phyloP scores from a whole-genome alignment of 495 filamentous ascomycete genomes.

The Pseudomonodictys pantanalensis region DNA sequence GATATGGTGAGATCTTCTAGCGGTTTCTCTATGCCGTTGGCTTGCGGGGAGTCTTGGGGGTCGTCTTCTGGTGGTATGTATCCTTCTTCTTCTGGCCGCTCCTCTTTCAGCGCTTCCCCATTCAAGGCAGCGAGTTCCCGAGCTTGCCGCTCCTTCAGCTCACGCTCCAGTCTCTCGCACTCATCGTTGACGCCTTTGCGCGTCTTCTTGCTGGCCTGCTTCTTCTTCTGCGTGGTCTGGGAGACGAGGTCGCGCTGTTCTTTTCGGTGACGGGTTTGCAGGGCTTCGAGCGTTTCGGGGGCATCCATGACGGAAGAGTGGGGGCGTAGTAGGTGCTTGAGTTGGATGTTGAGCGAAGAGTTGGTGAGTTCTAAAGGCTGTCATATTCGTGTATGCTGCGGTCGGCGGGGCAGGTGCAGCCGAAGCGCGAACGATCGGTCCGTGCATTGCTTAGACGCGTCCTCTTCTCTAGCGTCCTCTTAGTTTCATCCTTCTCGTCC shows the following conservation, averaged over 20 bases:
- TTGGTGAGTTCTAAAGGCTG: no score
- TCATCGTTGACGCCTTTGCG: constrained; percentile 78
- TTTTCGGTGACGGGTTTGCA: constrained; percentile 78
- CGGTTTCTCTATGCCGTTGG: constrained; percentile 17
- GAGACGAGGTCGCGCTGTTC: constrained; percentile 83
- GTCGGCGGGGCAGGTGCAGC: constrained; percentile 36
- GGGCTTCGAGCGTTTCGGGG: constrained; percentile 27
- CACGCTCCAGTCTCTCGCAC: constrained; percentile 40
- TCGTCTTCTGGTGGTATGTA: constrained; percentile 3
- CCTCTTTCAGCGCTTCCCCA: constrained; percentile 11
- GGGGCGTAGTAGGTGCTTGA: no score
- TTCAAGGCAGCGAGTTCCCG: constrained; percentile 60
- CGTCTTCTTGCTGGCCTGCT: constrained; percentile 92
- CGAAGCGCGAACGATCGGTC: constrained; percentile 17
- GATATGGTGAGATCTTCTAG: constrained; percentile 20
- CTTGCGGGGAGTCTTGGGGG: constrained; percentile 8
- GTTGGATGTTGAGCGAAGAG: no score
- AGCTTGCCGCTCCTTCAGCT: constrained; percentile 43
- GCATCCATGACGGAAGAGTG: constrained; percentile 15
- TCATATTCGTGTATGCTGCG: no score
- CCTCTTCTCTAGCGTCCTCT: no score
- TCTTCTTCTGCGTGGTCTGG: constrained; percentile 89
- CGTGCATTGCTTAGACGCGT: no score
- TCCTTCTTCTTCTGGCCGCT: constrained; percentile 3
- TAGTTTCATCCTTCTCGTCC: no score